Evolutionary conservation across 805 yeast species (phyloP).

Genomic region (Hanseniaspora valbyensis): DNA sequence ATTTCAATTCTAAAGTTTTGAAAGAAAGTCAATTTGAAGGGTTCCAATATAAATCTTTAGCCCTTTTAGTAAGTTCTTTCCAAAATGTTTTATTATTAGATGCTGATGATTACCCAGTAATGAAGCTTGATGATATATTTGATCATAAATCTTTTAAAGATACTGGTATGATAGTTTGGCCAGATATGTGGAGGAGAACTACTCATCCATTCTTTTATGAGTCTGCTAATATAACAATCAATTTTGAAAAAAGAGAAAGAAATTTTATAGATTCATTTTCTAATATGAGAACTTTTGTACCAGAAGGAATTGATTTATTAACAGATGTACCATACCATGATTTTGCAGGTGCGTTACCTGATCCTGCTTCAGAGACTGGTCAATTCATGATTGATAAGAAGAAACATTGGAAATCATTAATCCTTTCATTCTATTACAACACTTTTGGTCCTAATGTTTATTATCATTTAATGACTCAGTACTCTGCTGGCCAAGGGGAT

Average conservation of each 20-base stretch:
- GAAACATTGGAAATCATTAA: conserved; percentile 45
- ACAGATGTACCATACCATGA: conserved; percentile 41
- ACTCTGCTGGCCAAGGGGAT: conserved; percentile 74
- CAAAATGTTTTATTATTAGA: conserved; percentile 62
- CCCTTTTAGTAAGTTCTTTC: conserved; percentile 60
- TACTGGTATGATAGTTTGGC: conserved; percentile 56
- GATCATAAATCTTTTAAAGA: conserved; percentile 42
- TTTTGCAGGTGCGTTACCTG: conserved; percentile 53
- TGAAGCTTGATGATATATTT: conserved; percentile 52
- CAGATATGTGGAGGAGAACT: conserved; percentile 80
- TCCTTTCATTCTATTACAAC: conserved; percentile 56
- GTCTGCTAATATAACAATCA: conserved; percentile 48
- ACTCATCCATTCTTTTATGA: conserved; percentile 64
- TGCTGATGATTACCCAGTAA: conserved; percentile 63
- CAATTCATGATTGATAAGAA: conserved; percentile 53
- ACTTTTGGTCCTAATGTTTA: conserved; percentile 57
- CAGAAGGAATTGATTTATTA: not conserved
- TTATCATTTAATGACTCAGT: conserved; percentile 62
- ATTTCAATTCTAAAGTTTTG: conserved; percentile 39
- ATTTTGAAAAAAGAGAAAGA: conserved; percentile 32
- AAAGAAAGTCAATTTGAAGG: conserved; percentile 39
- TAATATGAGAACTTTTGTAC: conserved; percentile 24
- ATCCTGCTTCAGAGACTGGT: conserved; percentile 65
- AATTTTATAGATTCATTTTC: conserved; percentile 28
- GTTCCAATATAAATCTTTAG: conserved; percentile 59